Conservation (phyloP, 768 basidiomycete genomes). For the Suillus plorans region DNA sequence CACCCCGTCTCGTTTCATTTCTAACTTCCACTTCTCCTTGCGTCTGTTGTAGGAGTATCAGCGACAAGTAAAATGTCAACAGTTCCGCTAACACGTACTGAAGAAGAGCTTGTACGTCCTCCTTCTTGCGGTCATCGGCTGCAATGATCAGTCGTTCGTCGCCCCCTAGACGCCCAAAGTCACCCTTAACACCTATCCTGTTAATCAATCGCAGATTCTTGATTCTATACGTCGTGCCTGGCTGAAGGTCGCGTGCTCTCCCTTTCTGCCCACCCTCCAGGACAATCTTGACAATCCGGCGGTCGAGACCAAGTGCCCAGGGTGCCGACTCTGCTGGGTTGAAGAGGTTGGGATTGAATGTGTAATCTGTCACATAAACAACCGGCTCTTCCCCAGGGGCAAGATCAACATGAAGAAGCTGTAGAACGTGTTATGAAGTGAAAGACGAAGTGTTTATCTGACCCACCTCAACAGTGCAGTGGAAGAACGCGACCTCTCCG, state of each 20-base stretch:
- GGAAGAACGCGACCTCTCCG: conserved; percentile 42
- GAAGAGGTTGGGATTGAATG: conserved; percentile 44
- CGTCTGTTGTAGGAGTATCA: conserved; percentile 24
- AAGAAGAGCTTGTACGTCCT: conserved; percentile 19
- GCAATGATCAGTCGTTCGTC: conserved; percentile 23
- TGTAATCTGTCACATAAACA: conserved; percentile 69
- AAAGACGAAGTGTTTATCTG: background rate
- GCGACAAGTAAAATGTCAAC: background rate
- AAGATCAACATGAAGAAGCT: conserved; percentile 48
- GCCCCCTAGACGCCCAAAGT: conserved; percentile 29
- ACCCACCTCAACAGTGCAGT: conserved; percentile 59
- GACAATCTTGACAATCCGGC: conserved; percentile 50
- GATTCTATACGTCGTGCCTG: conserved; percentile 47
- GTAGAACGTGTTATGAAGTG: conserved; percentile 1
- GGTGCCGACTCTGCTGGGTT: conserved; percentile 25
- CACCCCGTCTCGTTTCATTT: conserved; percentile 14
- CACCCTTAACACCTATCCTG: conserved; percentile 15
- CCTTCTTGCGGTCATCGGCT: conserved; percentile 16
- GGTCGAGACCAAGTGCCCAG: conserved; percentile 48
- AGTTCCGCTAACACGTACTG: background rate
- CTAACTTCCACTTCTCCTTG: conserved; percentile 32
- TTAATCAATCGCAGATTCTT: conserved; percentile 50
- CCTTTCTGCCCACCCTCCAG: conserved; percentile 49
- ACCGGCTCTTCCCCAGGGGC: conserved; percentile 34
- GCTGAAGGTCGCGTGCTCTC: conserved; percentile 35